Conservation (phyloP, 2,329 filamentous ascomycete genomes). For the Fusarium scirpi region DNA sequence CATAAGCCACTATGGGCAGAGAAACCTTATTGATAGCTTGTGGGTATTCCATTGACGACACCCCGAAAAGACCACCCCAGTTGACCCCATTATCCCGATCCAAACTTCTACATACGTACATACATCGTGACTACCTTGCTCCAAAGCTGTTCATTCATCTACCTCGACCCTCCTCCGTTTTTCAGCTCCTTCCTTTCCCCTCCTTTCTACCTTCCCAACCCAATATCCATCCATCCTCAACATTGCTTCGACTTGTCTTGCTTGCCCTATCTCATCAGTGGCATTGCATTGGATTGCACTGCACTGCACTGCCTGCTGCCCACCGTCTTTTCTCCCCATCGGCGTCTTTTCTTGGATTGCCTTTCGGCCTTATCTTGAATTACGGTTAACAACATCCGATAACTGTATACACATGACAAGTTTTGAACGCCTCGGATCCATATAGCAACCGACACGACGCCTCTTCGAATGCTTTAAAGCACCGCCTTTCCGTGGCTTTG, state of each 20-base stretch:
- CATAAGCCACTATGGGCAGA: conserved; percentile 42
- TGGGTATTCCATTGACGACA: conserved; percentile 43
- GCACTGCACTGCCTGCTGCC: conserved; percentile 1
- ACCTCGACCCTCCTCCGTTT: conserved; percentile 34
- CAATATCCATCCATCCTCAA: background rate
- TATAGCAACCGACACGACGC: background rate
- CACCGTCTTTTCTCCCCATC: background rate
- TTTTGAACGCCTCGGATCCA: background rate
- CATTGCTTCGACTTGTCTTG: conserved; percentile 2
- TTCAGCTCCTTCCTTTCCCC: conserved; percentile 17
- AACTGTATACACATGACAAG: conserved; percentile 20
- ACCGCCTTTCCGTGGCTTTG: background rate
- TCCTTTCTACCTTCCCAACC: conserved; percentile 22
- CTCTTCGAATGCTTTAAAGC: background rate
- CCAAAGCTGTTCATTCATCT: conserved; percentile 35
- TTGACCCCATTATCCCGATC: conserved; percentile 41
- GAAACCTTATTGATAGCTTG: conserved; percentile 47
- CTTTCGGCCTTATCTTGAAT: background rate
- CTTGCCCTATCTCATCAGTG: conserved; percentile 1
- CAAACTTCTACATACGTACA: conserved; percentile 33
- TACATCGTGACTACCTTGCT: conserved; percentile 37
- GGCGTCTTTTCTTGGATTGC: background rate
- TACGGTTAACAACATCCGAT: background rate
- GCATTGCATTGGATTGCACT: background rate
- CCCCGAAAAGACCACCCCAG: conserved; percentile 33